Evolutionary conservation across 495 filamentous ascomycete genomes (phyloP).

Genomic region (Jackrogersella multiformis): DNA sequence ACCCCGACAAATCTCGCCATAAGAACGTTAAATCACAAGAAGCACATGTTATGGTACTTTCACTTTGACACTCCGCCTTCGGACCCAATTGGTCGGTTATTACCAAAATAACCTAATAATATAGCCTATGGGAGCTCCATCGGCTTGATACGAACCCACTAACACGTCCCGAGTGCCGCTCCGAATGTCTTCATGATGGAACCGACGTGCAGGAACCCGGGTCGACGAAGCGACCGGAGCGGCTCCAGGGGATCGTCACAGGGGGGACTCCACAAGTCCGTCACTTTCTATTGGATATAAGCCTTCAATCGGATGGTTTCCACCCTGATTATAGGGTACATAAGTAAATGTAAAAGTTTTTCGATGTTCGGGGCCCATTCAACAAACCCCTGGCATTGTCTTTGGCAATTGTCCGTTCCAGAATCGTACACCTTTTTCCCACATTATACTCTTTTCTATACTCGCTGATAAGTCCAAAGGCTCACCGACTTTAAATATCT

Average conservation of each 20-base stretch:
- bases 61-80: constrained; percentile 31
- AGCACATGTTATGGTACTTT: constrained; percentile 14
- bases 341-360: too few relatives aligned
- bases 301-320: constrained; percentile 31
- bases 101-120: constrained; percentile 34
- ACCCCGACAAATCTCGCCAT: constrained; percentile 3
- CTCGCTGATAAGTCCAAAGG: not conserved
- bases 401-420: not conserved
- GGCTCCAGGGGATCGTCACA: constrained; percentile 25
- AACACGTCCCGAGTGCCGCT: constrained; percentile 29
- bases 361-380: not conserved
- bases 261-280: not conserved
- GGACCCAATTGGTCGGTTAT: constrained; percentile 24
- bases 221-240: constrained; percentile 32
- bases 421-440: not conserved
- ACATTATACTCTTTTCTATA: not conserved
- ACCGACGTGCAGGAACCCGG: constrained; percentile 30
- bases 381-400: constrained; percentile 7
- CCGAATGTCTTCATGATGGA: constrained; percentile 34
- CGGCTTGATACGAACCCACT: constrained; percentile 26
- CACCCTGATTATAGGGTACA: constrained; percentile 18
- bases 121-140: constrained; percentile 29
- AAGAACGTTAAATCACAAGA: constrained; percentile 1
- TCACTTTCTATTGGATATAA: constrained; percentile 16
- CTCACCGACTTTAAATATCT: constrained; percentile 4